These are phyloP conservation scores for Termitomyces sp. DNA, from an alignment of 768 basidiomycete genomes.

Conservation along the genomic window DNA sequence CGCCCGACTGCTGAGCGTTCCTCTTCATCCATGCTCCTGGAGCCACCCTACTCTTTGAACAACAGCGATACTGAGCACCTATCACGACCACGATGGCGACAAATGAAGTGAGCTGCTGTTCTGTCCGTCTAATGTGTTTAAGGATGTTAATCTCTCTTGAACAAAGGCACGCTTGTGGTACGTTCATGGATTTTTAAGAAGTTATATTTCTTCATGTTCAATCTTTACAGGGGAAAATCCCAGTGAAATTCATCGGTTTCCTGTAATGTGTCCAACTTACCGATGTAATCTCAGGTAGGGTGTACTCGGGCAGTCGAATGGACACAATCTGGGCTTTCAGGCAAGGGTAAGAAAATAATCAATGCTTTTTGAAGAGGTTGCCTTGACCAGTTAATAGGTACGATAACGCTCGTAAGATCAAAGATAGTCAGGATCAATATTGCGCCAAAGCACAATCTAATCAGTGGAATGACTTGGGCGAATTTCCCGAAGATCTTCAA, in stretches of 20 bases:
- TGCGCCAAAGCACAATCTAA: slow-evolving; percentile 47
- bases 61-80: slow-evolving; percentile 41
- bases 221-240: slow-evolving; percentile 48
- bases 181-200: slow-evolving; percentile 16
- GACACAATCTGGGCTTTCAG: slow-evolving; percentile 71
- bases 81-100: slow-evolving; percentile 59
- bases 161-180: slow-evolving; percentile 54
- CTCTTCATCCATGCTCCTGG: slow-evolving; percentile 70
- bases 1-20: slow-evolving; percentile 69
- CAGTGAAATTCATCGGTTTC: slow-evolving; percentile 27
- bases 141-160: not conserved
- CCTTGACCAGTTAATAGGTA: slow-evolving; percentile 37
- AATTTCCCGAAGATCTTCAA: slow-evolving; percentile 67
- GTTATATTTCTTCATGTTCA: not conserved
- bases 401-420: slow-evolving; percentile 61
- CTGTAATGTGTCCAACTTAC: slow-evolving; percentile 3
- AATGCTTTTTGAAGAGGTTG: not conserved
- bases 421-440: slow-evolving; percentile 64
- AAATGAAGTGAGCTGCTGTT: slow-evolving; percentile 60
- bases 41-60: slow-evolving; percentile 69
- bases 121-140: not conserved
- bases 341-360: slow-evolving; percentile 40
- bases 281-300: slow-evolving; percentile 22
- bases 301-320: slow-evolving; percentile 52
- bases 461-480: slow-evolving; percentile 45